phyloP scores from a whole-genome alignment of 768 basidiomycete species.

The Atractiella rhizophila region DNA sequence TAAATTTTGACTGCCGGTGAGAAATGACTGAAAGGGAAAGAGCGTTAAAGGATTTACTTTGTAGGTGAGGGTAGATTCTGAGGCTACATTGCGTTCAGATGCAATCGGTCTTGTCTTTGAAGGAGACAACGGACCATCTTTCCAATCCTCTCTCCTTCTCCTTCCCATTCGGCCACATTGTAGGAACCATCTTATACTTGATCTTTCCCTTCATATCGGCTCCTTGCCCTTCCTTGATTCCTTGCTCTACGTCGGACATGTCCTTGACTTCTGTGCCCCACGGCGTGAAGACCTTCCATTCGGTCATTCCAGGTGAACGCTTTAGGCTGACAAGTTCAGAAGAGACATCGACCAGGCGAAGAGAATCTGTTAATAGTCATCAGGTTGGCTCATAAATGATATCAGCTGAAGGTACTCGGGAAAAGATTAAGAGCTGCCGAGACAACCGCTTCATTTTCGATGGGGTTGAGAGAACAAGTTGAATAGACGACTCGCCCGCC shows the following conservation, averaged over 20 bases:
- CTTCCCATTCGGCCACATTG: constrained; percentile 56
- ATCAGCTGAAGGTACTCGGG: constrained; percentile 29
- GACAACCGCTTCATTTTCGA: constrained; percentile 91
- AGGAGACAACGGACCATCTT: constrained; percentile 34
- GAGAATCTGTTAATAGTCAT: constrained; percentile 30
- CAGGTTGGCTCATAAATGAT: neutral
- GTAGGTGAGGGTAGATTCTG: constrained; percentile 77
- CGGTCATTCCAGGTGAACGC: constrained; percentile 45
- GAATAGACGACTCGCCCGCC: constrained; percentile 91
- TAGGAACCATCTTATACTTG: constrained; percentile 29
- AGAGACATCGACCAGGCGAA: constrained; percentile 50
- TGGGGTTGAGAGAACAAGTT: constrained; percentile 86
- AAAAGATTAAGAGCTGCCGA: constrained; percentile 51
- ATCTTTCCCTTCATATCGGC: constrained; percentile 25
- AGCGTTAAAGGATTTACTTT: too few relatives aligned
- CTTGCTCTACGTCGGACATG: constrained; percentile 3
- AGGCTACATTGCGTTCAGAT: constrained; percentile 28
- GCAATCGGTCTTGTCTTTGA: neutral
- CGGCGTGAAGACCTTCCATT: constrained; percentile 60
- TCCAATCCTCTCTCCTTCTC: constrained; percentile 36
- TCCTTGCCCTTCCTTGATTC: constrained; percentile 1
- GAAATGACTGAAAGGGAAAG: too few relatives aligned
- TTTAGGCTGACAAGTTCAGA: constrained; percentile 42
- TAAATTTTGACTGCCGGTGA: too few relatives aligned
- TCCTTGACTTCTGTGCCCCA: too few relatives aligned